phyloP scores from a whole-genome alignment of 1,284 basidiomycete genomes.

The Hemileia vastatrix region DNA sequence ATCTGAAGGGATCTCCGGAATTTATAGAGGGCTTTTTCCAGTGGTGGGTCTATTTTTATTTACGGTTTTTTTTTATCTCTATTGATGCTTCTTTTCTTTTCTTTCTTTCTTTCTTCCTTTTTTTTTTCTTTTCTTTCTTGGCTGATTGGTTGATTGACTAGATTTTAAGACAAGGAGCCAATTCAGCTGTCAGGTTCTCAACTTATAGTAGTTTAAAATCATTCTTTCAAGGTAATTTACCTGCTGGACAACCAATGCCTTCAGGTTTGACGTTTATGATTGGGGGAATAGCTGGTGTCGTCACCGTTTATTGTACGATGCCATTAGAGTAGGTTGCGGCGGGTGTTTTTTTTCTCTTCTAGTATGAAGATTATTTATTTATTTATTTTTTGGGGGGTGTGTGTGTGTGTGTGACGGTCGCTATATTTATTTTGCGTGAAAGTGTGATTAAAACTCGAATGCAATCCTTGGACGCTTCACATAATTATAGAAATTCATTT shows the following conservation, averaged over 20 bases:
- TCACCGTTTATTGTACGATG: conserved; percentile 65
- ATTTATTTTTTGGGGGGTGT: background rate
- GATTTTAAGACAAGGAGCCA: conserved; percentile 97
- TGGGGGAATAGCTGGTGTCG: conserved; percentile 81
- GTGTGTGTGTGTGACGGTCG: background rate
- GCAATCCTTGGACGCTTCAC: conserved; percentile 76
- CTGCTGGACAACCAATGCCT: conserved; percentile 75
- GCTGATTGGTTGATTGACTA: conserved; percentile 39
- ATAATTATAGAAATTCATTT: conserved; percentile 80
- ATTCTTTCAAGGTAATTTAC: conserved; percentile 68
- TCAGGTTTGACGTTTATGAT: conserved; percentile 85
- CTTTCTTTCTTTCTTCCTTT: background rate
- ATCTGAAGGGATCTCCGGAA: conserved; percentile 65
- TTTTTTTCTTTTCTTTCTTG: conserved; percentile 6
- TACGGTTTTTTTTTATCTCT: background rate
- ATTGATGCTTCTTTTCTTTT: background rate
- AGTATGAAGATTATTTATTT: background rate
- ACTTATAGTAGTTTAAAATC: conserved; percentile 82
- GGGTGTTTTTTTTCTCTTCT: background rate
- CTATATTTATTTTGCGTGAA: conserved; percentile 21
- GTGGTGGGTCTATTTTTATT: conserved; percentile 55
- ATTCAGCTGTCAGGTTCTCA: conserved; percentile 93
- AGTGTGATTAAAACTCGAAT: conserved; percentile 96
- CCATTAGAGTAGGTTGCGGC: conserved; percentile 19
- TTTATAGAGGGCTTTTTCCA: conserved; percentile 87